Evolutionary conservation across 2,329 filamentous ascomycete species (phyloP).

Genomic region (Claviceps quebecensis): DNA sequence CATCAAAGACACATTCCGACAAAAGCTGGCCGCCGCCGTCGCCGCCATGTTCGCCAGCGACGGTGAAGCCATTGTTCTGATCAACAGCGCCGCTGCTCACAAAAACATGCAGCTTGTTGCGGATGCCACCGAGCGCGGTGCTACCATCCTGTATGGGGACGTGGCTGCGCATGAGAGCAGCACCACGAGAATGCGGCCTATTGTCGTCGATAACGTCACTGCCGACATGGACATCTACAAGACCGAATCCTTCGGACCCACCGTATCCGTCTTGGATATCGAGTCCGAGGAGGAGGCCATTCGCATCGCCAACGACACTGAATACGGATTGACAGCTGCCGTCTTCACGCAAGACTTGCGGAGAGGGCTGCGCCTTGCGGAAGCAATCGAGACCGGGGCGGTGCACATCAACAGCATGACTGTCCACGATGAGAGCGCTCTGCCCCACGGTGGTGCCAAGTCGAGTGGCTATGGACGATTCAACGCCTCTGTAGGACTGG

Average conservation of each 20-base stretch:
- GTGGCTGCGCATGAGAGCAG: slow-evolving; percentile 17
- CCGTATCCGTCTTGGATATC: slow-evolving; percentile 53
- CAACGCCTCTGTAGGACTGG: slow-evolving; percentile 35
- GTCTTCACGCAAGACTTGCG: slow-evolving; percentile 60
- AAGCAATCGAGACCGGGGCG: slow-evolving; percentile 50
- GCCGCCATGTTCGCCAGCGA: slow-evolving; percentile 35
- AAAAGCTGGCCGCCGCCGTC: slow-evolving; percentile 25
- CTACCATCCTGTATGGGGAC: slow-evolving; percentile 30
- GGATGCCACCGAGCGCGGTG: slow-evolving; percentile 57
- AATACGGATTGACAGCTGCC: slow-evolving; percentile 59
- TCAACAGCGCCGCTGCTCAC: slow-evolving; percentile 49
- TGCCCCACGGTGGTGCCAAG: slow-evolving; percentile 58
- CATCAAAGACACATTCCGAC: slow-evolving; percentile 30
- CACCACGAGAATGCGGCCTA: slow-evolving; percentile 39
- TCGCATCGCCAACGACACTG: slow-evolving; percentile 63
- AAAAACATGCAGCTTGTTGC: slow-evolving; percentile 54
- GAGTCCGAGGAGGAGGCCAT: slow-evolving; percentile 60
- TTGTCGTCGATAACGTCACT: slow-evolving; percentile 51
- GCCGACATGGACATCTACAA: slow-evolving; percentile 59
- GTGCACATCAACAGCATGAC: slow-evolving; percentile 55
- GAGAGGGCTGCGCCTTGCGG: slow-evolving; percentile 44
- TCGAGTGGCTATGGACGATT: slow-evolving; percentile 51
- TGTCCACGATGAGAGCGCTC: slow-evolving; percentile 47
- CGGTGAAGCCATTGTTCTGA: slow-evolving; percentile 52
- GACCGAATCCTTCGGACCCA: slow-evolving; percentile 66